Conservation (phyloP, 148 eudicot genomes). For the Fagopyrum tataricum region DNA sequence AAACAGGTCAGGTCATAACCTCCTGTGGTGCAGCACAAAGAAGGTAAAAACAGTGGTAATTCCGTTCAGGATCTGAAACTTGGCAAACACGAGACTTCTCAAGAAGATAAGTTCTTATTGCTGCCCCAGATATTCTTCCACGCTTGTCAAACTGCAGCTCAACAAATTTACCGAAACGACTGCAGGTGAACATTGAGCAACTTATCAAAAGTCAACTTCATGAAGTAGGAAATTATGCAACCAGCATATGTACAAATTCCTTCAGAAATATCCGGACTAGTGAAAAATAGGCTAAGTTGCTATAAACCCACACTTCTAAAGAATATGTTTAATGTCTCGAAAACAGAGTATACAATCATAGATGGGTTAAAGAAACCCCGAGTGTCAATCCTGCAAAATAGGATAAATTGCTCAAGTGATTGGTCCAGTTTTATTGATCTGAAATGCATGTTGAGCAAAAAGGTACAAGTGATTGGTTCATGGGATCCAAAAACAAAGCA, state of each 20-base stretch:
- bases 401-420: too few relatives aligned
- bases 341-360: too few relatives aligned
- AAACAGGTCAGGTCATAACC: conserved; percentile 7
- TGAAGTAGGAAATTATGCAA: conserved; percentile 2
- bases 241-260: neutral
- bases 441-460: too few relatives aligned
- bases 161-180: conserved; percentile 23
- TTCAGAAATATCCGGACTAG: neutral
- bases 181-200: conserved; percentile 16
- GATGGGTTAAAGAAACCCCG: too few relatives aligned
- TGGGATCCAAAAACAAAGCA: too few relatives aligned
- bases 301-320: too few relatives aligned
- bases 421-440: too few relatives aligned
- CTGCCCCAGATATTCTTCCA: conserved; percentile 24
- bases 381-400: too few relatives aligned
- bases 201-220: neutral
- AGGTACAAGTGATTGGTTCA: too few relatives aligned
- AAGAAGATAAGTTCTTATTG: conserved; percentile 19
- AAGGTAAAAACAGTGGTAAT: conserved; percentile 22
- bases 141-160: conserved; percentile 19
- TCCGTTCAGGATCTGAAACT: conserved; percentile 21
- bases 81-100: conserved; percentile 21
- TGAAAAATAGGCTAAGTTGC: too few relatives aligned
- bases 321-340: too few relatives aligned
- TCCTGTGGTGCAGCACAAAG: conserved; percentile 22